Evolutionary conservation across 176 grass and related monocot genomes (phyloP), one percentile per base, ranked within the genome.

Genomic region (Cenchrus purpureus): DNA sequence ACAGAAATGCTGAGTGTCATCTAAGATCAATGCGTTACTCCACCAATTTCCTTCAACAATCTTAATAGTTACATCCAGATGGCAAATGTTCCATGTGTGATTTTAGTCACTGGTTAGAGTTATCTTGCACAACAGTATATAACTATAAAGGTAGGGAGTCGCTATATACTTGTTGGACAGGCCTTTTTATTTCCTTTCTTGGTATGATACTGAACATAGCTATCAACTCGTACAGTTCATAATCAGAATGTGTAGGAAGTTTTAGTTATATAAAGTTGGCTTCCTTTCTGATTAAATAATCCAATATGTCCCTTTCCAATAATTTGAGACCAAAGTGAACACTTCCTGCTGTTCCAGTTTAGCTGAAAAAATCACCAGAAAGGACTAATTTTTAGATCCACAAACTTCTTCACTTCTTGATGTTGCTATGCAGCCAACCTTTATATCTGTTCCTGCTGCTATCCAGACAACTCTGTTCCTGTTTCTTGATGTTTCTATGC

Each of bases 401-500:
- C 6, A 42, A 60, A 12, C 14, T 46, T 53, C 25, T 25, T 25
- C 25, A 25, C 25, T 25, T 25, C 65, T 29, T 70, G 34, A 68
- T 81, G 19, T 57, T 16, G 20, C 34, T 68, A 53, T 53, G 79
- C 52, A 56, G 12, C 7, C 19, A 22, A 40, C 19, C 22, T n/a
- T 57, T 49, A 65, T 58, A 60, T 73, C 37, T 46, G 50, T 65
- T 56, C n/a, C 45, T 72, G 72, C 65, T 77, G 72, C 17, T 64
- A 71, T 57, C 16, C 48, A 65, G 22, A 84, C 63, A 82, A 65
- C 37, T 65, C 32, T 64, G 31, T 43, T 63, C 62, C 62, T 85
- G 45, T 77, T 65, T 64, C 67, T 74, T 84, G 60, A 82, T 55
- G 71, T 71, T 58, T 61, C 12, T 67, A 66, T 59, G 40, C 75